Percentiles rank a stretch among this genome's conserved stretches.
Evolutionary conservation across 2,329 filamentous ascomycete genomes (phyloP).

Genomic region (Dryadomyces quercus-mongolicae): DNA sequence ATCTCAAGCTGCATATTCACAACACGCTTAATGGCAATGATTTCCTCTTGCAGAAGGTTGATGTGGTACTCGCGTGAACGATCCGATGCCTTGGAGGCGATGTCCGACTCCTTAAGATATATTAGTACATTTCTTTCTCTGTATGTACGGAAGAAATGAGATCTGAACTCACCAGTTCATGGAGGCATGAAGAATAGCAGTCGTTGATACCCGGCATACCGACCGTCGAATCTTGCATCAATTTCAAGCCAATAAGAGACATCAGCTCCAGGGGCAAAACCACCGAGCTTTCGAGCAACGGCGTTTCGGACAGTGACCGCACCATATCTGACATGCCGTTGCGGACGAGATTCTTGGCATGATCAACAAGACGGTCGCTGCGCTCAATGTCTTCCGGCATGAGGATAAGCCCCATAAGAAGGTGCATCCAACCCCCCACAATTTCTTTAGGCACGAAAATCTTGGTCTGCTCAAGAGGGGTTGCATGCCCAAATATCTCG

Average conservation of each 20-base stretch:
- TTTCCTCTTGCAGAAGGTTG: constrained; percentile 27
- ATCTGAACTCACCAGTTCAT: constrained; percentile 21
- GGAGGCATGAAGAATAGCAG: constrained; percentile 30
- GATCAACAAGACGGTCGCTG: constrained; percentile 17
- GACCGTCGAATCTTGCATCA: constrained; percentile 26
- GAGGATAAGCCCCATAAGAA: constrained; percentile 25
- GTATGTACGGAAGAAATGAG: not conserved
- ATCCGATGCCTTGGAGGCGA: constrained; percentile 26
- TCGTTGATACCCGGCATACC: constrained; percentile 25
- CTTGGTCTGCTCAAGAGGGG: constrained; percentile 15
- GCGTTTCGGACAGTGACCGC: constrained; percentile 17
- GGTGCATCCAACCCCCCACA: constrained; percentile 28
- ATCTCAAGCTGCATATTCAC: not conserved
- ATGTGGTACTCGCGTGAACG: constrained; percentile 28
- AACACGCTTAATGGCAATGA: constrained; percentile 9
- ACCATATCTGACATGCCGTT: constrained; percentile 25
- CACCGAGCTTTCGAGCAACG: constrained; percentile 23
- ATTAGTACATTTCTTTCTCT: not conserved
- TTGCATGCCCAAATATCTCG: constrained; percentile 18
- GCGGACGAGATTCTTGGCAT: constrained; percentile 19
- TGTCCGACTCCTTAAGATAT: constrained; percentile 19
- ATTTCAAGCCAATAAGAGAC: constrained; percentile 24
- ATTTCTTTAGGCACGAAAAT: constrained; percentile 20
- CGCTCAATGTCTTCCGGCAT: constrained; percentile 7
- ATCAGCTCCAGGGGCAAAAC: constrained; percentile 30